Base-by-base conservation (phyloP, 148 eudicot species). In the Camellia sinensis region DNA sequence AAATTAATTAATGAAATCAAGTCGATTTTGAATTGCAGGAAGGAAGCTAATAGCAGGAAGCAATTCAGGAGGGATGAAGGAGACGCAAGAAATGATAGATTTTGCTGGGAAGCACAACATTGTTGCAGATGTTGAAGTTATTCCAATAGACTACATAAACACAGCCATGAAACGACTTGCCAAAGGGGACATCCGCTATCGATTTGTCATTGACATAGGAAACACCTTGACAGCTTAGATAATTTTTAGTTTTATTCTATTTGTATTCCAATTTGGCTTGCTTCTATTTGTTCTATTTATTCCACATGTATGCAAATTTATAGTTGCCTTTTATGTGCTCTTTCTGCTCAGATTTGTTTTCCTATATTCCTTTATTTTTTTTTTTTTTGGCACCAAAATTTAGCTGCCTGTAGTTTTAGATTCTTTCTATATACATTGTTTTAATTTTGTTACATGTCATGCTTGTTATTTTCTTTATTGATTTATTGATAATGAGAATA, bases 81-180 rank as follows among this genome's bases (percentile, higher is more conserved):
- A 76, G 70, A 76, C 71, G 3, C 79, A 76, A 76, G 79, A 76
- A 77, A 77, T 77, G 71, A 8, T 77, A 29, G 79, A 77, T 63
- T 64, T 77, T 77, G 79, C 79, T 1, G 46, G 70, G 71, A 46
- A 77, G 41, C 79, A 77, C 45, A 77, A 77, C 46, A 77, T 77
- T 41, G 60, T 52, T 75, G 65, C 67, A 60, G 67, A 41, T 75
- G 78, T 75, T 60, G 78, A 75, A 75, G 78, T 75, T 17, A 60
- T 75, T 7, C 29, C 66, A 5, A 75, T 75, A 67, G 78, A 60
- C 45, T 60, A 75, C 60, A 53, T 75, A 37, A 60, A 75, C 77
- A 69, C 73, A 9, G 54, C 73, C 73, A 69, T 69, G 73, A 8
- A 45, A 18, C 29, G 54, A 45, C 4, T 75, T 2, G 78, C 40